Evolutionary conservation across 2,329 filamentous ascomycete species (phyloP).

Genomic region (Gaeumannomyces sp.): DNA sequence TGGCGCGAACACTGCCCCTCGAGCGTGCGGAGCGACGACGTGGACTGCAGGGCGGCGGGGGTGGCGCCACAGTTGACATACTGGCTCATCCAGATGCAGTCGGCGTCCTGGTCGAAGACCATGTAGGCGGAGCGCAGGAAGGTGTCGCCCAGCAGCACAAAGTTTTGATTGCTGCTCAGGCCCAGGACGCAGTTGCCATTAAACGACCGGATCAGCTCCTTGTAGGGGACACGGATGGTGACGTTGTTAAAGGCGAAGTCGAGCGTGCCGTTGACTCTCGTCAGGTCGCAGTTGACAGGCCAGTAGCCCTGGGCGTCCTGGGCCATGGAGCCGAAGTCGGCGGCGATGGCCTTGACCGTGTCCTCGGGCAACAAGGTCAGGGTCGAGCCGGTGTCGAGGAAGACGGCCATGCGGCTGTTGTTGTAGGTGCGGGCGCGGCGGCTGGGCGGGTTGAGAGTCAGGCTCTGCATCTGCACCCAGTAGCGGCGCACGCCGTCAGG

Average conservation of each 20-base stretch:
- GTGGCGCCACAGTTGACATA: conserved; percentile 45
- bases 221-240: conserved; percentile 42
- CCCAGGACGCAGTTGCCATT: conserved; percentile 39
- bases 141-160: conserved; percentile 51
- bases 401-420: conserved; percentile 44
- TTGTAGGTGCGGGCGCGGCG: conserved; percentile 28
- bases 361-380: conserved; percentile 58
- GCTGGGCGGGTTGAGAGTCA: conserved; percentile 35
- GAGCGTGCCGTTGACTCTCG: conserved; percentile 33
- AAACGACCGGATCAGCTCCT: conserved; percentile 39
- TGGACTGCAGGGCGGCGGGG: conserved; percentile 27
- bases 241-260: conserved; percentile 43
- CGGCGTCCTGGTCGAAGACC: conserved; percentile 45
- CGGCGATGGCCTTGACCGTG: conserved; percentile 43
- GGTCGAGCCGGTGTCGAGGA: conserved; percentile 66
- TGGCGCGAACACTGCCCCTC: conserved; percentile 13
- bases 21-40: conserved; percentile 12
- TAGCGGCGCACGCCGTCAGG: conserved; percentile 48
- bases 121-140: conserved; percentile 51
- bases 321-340: conserved; percentile 38
- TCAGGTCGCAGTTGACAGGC: conserved; percentile 38
- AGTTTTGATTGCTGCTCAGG: conserved; percentile 39
- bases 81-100: conserved; percentile 42
- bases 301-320: conserved; percentile 38
- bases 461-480: conserved; percentile 42